Conservation (phyloP, 2,329 filamentous ascomycete species). For the Trematosphaeria pertusa region DNA sequence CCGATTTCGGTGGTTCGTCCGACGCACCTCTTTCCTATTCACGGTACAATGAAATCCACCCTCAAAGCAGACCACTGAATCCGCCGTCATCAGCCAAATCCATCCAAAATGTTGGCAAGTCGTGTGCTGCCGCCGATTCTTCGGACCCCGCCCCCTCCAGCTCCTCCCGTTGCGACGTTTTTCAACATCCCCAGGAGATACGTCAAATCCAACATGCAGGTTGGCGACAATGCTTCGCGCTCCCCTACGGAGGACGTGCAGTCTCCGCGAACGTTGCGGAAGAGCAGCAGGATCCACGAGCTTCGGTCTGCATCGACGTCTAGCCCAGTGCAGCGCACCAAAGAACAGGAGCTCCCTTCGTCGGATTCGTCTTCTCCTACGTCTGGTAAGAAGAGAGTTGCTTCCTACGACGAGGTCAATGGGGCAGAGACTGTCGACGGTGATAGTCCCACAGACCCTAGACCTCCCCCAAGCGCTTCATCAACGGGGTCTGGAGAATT, state of each 20-base stretch:
- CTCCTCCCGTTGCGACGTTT: conserved; percentile 40
- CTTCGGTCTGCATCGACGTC: conserved; percentile 29
- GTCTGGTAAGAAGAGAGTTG: conserved; percentile 32
- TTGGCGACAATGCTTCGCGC: conserved; percentile 20
- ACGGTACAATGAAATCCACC: conserved; percentile 43
- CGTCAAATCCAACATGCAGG: conserved; percentile 42
- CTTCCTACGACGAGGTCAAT: conserved; percentile 28
- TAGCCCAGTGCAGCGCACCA: conserved; percentile 21
- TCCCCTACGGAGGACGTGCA: conserved; percentile 31
- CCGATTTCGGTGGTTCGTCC: conserved; percentile 29
- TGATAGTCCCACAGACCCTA: conserved; percentile 28
- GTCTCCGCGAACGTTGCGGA: conserved; percentile 30
- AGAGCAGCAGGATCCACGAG: conserved; percentile 37
- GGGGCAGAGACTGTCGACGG: conserved; percentile 17
- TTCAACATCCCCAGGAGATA: conserved; percentile 45
- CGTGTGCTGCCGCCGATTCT: conserved; percentile 42
- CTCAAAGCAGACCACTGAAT: conserved; percentile 40
- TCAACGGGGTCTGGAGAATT: conserved; percentile 40
- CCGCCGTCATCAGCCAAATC: conserved; percentile 29
- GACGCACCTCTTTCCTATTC: conserved; percentile 33
- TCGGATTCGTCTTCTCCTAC: conserved; percentile 25
- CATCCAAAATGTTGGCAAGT: conserved; percentile 43
- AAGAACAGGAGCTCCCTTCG: conserved; percentile 26
- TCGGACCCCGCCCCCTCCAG: conserved; percentile 22
- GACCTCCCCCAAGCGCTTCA: conserved; percentile 29